Base-by-base conservation (phyloP, 345 rosid genomes). In the Citrus hindsii region DNA sequence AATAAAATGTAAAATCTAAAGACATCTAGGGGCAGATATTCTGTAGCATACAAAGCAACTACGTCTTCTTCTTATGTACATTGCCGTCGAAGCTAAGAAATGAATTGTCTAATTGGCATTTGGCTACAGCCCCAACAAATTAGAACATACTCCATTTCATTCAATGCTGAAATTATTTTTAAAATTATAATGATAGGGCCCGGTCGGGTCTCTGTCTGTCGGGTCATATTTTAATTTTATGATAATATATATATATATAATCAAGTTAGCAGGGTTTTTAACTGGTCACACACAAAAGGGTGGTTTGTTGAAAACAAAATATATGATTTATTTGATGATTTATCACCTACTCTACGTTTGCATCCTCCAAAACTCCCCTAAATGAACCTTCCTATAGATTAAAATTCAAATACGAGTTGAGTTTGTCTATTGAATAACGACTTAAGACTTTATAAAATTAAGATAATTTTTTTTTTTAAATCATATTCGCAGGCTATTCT, bases 61-160 rank as follows among this genome's bases (percentile, higher is more conserved):
- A 0, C 22, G 6, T 55, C 8, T 22, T 58, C 35, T 4, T 4
- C 38, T 22, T 2, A 22, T 21, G 3, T 56, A 16, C 3, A 6
- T 33, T 72, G 65, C 76, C 76, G 30, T 72, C 32, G 22, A 56
- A 28, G 51, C 65, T 33, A 33, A 35, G 76, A 12, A 56, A 72
- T 72, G 51, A 33, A 10, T 25, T 32, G 64, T 1, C 38, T 51
- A 3, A 51, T 51, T 5, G 56, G 7, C 56, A 18, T 53, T 18
- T 1, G 58, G 35, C 37, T 27, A 33, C 0, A 25, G 22, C 18
- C n/a, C 22, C 3, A 19, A 3, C 51, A 12, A 42, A 16, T 19
- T 22, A 48, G 14, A 69, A 1, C 4, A 18, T 0, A 30, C 51
- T 30, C 60, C 32, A 19, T 32, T 32, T 18, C 38, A 21, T 32